These are phyloP conservation scores for Plasmodium gonderi DNA, from an alignment of 169 alveolate species.

Conservation along the genomic window DNA sequence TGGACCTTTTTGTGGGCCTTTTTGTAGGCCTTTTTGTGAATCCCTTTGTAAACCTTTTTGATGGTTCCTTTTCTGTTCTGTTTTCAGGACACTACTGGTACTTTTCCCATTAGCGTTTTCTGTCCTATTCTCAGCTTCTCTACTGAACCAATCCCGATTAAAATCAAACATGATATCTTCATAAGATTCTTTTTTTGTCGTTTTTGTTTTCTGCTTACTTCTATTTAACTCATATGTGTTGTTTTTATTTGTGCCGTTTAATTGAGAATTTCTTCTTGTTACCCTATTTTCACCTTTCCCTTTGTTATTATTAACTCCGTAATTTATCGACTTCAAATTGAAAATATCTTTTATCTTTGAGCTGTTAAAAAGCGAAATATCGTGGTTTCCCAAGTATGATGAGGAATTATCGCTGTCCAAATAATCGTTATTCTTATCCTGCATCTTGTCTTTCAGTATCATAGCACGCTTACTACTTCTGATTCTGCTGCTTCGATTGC, in stretches of 20 bases:
- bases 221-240: neutral
- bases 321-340: slow-evolving; percentile 16
- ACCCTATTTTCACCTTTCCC: neutral
- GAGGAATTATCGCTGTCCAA: slow-evolving; percentile 34
- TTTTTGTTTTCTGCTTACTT: neutral
- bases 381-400: slow-evolving; percentile 53
- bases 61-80: neutral
- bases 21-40: neutral
- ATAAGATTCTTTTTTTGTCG: slow-evolving; percentile 12
- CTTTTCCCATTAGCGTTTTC: neutral
- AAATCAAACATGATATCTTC: slow-evolving; percentile 29
- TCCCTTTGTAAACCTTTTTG: neutral
- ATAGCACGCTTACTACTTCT: neutral
- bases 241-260: slow-evolving; percentile 7
- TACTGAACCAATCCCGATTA: neutral
- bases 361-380: slow-evolving; percentile 44
- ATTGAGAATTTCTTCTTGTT: neutral
- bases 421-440: neutral
- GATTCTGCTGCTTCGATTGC: neutral
- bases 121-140: neutral
- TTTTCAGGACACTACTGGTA: too few species aligned
- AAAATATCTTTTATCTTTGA: slow-evolving; percentile 48
- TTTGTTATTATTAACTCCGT: neutral
- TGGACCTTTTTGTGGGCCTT: too few species aligned
- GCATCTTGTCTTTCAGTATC: neutral